A percentile compares a stretch with the other conserved stretches of the same genome.
Conservation (phyloP, 768 basidiomycete species). For the Tricholoma bakamatsutake region DNA sequence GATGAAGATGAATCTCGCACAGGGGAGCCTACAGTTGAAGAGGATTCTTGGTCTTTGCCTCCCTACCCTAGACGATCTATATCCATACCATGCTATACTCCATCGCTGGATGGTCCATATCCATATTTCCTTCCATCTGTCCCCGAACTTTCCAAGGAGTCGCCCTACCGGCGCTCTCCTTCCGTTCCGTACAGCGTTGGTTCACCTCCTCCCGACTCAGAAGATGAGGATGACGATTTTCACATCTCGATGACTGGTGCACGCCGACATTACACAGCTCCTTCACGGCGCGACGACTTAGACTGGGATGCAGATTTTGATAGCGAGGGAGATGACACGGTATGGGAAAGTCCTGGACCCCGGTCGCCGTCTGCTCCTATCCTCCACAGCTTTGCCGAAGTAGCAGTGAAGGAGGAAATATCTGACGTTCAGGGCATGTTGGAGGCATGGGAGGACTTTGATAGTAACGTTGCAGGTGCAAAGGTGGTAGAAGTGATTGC, state of each 20-base stretch:
- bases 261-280: slow-evolving; percentile 26
- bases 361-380: slow-evolving; percentile 56
- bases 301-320: slow-evolving; percentile 44
- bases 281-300: slow-evolving; percentile 24
- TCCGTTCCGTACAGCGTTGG: slow-evolving; percentile 51
- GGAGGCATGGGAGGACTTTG: slow-evolving; percentile 67
- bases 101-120: slow-evolving; percentile 33
- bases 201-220: slow-evolving; percentile 71
- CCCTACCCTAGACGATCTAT: slow-evolving; percentile 54
- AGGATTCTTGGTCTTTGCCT: slow-evolving; percentile 45
- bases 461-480: slow-evolving; percentile 35
- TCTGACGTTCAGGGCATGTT: slow-evolving; percentile 58
- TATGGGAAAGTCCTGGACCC: slow-evolving; percentile 61
- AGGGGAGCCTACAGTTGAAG: slow-evolving; percentile 20
- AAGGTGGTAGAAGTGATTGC: slow-evolving; percentile 39
- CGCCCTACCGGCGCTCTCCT: slow-evolving; percentile 46
- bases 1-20: slow-evolving; percentile 25
- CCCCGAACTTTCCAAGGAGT: slow-evolving; percentile 9
- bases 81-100: slow-evolving; percentile 51
- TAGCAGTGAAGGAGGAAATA: slow-evolving; percentile 54
- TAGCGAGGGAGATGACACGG: slow-evolving; percentile 55
- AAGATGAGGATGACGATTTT: slow-evolving; percentile 51
- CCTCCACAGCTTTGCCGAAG: slow-evolving; percentile 18
- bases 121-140: slow-evolving; percentile 23
- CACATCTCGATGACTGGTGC: slow-evolving; percentile 38